These are phyloP conservation scores for Fragaria nilgerrensis DNA, from an alignment of 306 rosid genomes.

Conservation along the genomic window DNA sequence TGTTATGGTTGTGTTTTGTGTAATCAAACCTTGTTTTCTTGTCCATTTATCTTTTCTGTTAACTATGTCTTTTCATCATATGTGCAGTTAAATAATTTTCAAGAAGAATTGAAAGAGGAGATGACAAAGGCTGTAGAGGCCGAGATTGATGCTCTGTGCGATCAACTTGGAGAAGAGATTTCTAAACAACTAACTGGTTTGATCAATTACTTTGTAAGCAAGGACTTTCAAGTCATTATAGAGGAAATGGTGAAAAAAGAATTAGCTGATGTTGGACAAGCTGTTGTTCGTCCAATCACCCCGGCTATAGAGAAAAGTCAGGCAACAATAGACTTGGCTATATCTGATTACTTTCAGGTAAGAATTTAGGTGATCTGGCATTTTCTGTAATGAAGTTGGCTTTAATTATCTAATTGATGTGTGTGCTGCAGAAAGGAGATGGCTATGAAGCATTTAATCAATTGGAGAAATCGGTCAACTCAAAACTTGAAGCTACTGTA, in stretches of 20 bases:
- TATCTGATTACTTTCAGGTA: conserved; percentile 91
- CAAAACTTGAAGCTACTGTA: conserved; percentile 61
- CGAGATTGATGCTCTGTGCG: too few relatives aligned
- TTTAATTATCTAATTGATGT: conserved; percentile 40
- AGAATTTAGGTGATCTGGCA: conserved; percentile 23
- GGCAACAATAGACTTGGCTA: conserved; percentile 64
- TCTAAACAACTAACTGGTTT: conserved; percentile 59
- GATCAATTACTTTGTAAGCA: conserved; percentile 58
- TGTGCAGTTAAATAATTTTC: conserved; percentile 32
- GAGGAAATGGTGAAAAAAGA: conserved; percentile 90
- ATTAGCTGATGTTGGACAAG: conserved; percentile 72
- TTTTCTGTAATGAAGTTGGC: conserved; percentile 21
- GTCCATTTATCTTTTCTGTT: background rate
- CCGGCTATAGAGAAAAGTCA: conserved; percentile 56
- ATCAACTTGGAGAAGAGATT: conserved; percentile 69
- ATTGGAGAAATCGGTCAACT: too few relatives aligned
- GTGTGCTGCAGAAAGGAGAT: conserved; percentile 77
- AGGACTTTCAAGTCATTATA: conserved; percentile 68
- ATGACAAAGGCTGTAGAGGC: conserved; percentile 37
- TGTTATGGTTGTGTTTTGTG: too few relatives aligned
- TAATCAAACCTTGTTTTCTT: background rate
- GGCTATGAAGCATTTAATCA: conserved; percentile 36
- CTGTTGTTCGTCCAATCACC: conserved; percentile 66
- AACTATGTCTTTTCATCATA: conserved; percentile 9
- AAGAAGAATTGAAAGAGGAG: conserved; percentile 87